phyloP scores from a whole-genome alignment of 257 asterid species.

The Solanum paucissectum region DNA sequence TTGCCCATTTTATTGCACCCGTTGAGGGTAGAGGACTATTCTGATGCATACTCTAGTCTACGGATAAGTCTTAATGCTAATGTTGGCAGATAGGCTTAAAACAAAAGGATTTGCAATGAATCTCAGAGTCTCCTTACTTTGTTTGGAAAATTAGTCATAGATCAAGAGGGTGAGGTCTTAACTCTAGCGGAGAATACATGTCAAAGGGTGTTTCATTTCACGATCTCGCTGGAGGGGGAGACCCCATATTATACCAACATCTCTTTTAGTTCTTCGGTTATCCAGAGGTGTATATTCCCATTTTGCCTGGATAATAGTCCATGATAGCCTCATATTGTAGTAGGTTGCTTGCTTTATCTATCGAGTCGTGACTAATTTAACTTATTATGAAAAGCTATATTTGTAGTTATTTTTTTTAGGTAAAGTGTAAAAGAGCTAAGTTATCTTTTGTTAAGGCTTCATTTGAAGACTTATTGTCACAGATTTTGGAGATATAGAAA shows the following conservation, averaged over 20 bases:
- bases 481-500: not conserved
- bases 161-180: not conserved
- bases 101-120: not conserved
- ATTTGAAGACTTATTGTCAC: not conserved
- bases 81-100: not conserved
- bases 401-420: fast-evolving
- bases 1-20: not conserved
- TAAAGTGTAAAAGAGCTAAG: not conserved
- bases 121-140: not conserved
- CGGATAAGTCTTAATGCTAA: not conserved
- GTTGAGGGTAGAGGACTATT: not conserved
- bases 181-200: not conserved
- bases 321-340: not conserved
- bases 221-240: not conserved
- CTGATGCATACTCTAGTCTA: not conserved
- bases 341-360: not conserved
- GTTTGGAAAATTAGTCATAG: not conserved
- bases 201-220: not conserved
- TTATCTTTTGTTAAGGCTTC: not conserved
- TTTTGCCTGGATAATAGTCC: not conserved
- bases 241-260: not conserved
- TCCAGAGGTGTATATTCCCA: not conserved
- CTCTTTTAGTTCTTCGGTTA: not conserved
- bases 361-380: not conserved
- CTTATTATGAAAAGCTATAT: not conserved